Percentiles rank a stretch among this genome's conserved stretches.
These are phyloP conservation scores for Calocybe indica DNA, from an alignment of 768 basidiomycete genomes.

Conservation along the genomic window DNA sequence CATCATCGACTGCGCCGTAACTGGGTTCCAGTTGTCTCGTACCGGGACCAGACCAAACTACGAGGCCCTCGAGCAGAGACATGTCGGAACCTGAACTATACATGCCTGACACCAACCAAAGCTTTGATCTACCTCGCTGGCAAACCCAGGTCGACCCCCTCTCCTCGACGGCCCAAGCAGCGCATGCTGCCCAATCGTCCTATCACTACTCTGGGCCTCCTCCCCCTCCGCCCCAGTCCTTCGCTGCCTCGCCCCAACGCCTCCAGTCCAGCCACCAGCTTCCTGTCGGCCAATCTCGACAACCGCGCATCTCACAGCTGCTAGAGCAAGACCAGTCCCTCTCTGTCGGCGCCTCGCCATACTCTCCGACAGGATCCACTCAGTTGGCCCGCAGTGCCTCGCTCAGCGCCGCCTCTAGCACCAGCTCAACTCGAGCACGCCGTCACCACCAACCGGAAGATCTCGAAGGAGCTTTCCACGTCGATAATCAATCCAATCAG, in stretches of 20 bases:
- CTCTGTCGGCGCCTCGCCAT: slow-evolving; percentile 37
- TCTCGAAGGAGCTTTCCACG: slow-evolving; percentile 45
- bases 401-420: slow-evolving; percentile 38
- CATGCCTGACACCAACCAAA: slow-evolving; percentile 76
- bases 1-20: no score
- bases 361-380: slow-evolving; percentile 33
- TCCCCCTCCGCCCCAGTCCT: slow-evolving; percentile 40
- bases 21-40: no score
- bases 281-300: slow-evolving; percentile 35
- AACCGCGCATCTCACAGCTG: slow-evolving; percentile 61
- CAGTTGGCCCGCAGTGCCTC: slow-evolving; percentile 67
- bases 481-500: slow-evolving; percentile 26
- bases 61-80: slow-evolving; percentile 7
- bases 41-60: no score
- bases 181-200: slow-evolving; percentile 49
- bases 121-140: slow-evolving; percentile 78
- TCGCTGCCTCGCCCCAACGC: slow-evolving; percentile 37
- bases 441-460: slow-evolving; percentile 70
- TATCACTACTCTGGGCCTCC: slow-evolving; percentile 54
- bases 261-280: slow-evolving; percentile 47
- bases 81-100: slow-evolving; percentile 78
- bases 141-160: slow-evolving; percentile 57
- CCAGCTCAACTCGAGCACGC: slow-evolving; percentile 41
- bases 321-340: slow-evolving; percentile 56
- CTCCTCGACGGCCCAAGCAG: slow-evolving; percentile 36